These are phyloP conservation scores for Trichophyton schoenleinii DNA, from an alignment of 2,329 filamentous ascomycete genomes.

Conservation along the genomic window DNA sequence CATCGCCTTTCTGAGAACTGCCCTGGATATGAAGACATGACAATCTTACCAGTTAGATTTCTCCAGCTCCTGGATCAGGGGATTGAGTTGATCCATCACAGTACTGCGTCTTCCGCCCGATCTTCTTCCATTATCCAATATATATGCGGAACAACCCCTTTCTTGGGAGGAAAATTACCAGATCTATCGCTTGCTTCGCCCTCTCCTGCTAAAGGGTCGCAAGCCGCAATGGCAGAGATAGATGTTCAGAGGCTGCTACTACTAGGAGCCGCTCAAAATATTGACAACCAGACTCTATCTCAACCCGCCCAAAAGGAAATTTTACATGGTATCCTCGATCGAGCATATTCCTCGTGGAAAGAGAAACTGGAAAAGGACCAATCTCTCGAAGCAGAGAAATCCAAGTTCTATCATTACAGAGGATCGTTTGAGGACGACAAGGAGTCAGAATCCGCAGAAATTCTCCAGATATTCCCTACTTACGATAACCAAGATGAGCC, in stretches of 20 bases:
- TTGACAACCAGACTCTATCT: conserved; percentile 27
- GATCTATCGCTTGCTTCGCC: neutral
- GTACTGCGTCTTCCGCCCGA: conserved; percentile 12
- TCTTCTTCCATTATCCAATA: conserved; percentile 17
- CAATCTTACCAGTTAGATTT: conserved; percentile 63
- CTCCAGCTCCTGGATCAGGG: conserved; percentile 68
- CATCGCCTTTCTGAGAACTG: conserved; percentile 57
- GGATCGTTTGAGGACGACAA: conserved; percentile 67
- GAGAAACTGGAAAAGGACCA: conserved; percentile 63
- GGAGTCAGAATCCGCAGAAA: conserved; percentile 58
- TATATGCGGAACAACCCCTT: conserved; percentile 28
- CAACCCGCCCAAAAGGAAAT: conserved; percentile 36
- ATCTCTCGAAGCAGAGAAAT: conserved; percentile 57
- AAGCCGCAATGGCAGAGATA: conserved; percentile 18
- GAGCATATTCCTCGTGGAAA: conserved; percentile 70
- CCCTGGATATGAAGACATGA: conserved; percentile 73
- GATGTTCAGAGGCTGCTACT: conserved; percentile 28
- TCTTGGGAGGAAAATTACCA: conserved; percentile 22
- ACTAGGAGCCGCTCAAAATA: conserved; percentile 24
- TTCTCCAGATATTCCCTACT: conserved; percentile 68
- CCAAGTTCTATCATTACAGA: conserved; percentile 70
- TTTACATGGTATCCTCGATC: conserved; percentile 55
- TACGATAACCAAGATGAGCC: conserved; percentile 47
- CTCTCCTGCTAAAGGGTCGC: neutral
- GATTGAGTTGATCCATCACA: conserved; percentile 46